Conservation (phyloP, 768 basidiomycete species). For the Hortiboletus campestris region DNA sequence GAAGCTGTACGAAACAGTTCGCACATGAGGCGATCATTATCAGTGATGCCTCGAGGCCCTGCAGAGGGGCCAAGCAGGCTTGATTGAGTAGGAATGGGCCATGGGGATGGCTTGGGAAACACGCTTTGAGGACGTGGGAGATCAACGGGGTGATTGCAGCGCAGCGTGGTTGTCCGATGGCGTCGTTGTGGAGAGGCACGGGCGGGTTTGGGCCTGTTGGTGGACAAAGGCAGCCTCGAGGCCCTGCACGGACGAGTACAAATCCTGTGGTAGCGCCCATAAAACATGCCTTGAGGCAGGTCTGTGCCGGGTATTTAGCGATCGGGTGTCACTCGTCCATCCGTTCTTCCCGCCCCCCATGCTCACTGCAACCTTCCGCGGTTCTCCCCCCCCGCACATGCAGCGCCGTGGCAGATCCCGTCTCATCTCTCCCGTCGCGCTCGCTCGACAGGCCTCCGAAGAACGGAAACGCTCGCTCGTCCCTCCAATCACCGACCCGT, state of each 20-base stretch:
- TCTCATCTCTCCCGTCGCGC: conserved; percentile 40
- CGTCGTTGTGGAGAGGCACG: too few relatives aligned
- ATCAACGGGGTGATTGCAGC: neutral
- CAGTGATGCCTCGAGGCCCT: conserved; percentile 31
- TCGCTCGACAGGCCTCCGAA: conserved; percentile 43
- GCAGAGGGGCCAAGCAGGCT: conserved; percentile 3
- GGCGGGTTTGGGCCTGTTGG: too few relatives aligned
- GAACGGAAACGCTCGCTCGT: conserved; percentile 30
- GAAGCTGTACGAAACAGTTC: neutral
- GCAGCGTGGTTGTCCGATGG: too few relatives aligned
- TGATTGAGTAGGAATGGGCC: conserved; percentile 14
- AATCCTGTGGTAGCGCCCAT: neutral
- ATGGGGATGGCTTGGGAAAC: conserved; percentile 9
- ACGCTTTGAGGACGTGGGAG: conserved; percentile 1
- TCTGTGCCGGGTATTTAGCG: neutral
- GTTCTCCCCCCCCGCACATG: conserved; percentile 22
- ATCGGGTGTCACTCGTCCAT: neutral
- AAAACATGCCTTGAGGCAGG: conserved; percentile 18
- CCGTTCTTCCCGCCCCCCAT: conserved; percentile 4
- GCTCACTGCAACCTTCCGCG: conserved; percentile 29
- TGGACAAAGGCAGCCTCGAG: neutral
- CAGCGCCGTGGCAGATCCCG: conserved; percentile 43
- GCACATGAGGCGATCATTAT: conserved; percentile 26
- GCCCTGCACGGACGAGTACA: too few relatives aligned
- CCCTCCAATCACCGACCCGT: neutral